phyloP scores from a whole-genome alignment of 495 filamentous ascomycete species.

The Neurospora terricola region DNA sequence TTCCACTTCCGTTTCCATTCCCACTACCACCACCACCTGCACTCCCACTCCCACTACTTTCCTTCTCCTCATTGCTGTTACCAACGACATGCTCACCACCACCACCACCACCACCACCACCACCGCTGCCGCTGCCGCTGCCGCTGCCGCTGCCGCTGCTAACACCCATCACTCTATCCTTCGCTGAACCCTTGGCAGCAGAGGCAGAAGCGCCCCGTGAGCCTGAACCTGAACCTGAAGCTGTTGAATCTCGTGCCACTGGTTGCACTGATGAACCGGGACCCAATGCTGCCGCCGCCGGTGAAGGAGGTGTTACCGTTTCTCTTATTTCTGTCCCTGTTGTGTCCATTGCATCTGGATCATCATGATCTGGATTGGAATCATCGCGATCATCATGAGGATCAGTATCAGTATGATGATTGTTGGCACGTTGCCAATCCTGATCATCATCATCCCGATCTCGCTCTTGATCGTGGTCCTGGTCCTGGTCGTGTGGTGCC shows the following conservation, averaged over 20 bases:
- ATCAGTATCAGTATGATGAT: background rate
- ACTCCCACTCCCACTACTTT: background rate
- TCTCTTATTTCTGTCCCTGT: background rate
- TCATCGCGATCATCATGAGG: background rate
- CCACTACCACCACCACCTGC: background rate
- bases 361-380: background rate
- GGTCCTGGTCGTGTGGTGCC: background rate
- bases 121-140: background rate
- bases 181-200: too few species aligned
- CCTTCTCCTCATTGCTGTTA: too few species aligned
- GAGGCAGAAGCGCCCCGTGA: too few species aligned
- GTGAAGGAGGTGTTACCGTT: background rate
- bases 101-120: background rate
- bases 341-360: background rate
- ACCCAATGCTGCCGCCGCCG: too few species aligned
- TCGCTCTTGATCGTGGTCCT: background rate
- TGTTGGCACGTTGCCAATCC: too few species aligned
- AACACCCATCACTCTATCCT: too few species aligned
- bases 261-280: too few species aligned
- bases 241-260: too few species aligned
- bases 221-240: too few species aligned
- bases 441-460: too few species aligned
- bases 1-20: background rate
- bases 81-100: background rate
- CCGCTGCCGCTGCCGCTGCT: too few species aligned